Evolutionary conservation across 176 grass and related monocot species (phyloP), one percentile per base, ranked within the genome.

Genomic region (Rhipidocladum racemiflorum): DNA sequence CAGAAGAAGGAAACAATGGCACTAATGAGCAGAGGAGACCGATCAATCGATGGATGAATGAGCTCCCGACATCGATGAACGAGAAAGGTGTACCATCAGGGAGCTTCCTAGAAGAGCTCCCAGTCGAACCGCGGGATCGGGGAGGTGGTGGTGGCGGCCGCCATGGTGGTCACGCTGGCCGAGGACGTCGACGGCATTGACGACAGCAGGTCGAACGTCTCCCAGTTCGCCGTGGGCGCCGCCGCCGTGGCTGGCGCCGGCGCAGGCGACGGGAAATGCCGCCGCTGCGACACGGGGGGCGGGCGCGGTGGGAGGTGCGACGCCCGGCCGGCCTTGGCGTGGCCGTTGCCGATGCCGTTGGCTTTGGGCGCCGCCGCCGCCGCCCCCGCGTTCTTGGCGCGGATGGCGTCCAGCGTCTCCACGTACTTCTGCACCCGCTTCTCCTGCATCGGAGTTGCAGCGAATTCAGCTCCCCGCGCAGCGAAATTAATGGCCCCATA

Each of bases 351-450:
- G 32, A 43, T 65, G 32, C 53, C 90, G 61, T 86, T 91, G 30
- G 67, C 24, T 57, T 63, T 91, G 4, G 78, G 39, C 34, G 61
- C 66, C 21, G 79, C 16, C 51, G 70, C 16, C 40, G 70, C 61
- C 14, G 79, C 6, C 25, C n/a, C n/a, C n/a, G 77, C 71, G 82
- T 95, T 99, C 83, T 99, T 99, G 60, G 85, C 72, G 63, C 87
- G 90, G 78, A 99, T 89, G 21, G 65, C 89, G 86, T 99, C 96
- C 50, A 99, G 85, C 68, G 80, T 81, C 84, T 95, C 96, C 21
- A 99, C 93, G 77, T 95, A 87, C 43, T 95, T 99, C 83, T 99
- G 96, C 88, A 95, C 89, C 78, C 91, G 85, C 80, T 90, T 90
- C 79, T 92, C 93, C 96, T 99, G 85, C 39, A 48, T 6, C 40